Evolutionary conservation across 495 filamentous ascomycete genomes (phyloP).

Genomic region (Neurospora sp.): DNA sequence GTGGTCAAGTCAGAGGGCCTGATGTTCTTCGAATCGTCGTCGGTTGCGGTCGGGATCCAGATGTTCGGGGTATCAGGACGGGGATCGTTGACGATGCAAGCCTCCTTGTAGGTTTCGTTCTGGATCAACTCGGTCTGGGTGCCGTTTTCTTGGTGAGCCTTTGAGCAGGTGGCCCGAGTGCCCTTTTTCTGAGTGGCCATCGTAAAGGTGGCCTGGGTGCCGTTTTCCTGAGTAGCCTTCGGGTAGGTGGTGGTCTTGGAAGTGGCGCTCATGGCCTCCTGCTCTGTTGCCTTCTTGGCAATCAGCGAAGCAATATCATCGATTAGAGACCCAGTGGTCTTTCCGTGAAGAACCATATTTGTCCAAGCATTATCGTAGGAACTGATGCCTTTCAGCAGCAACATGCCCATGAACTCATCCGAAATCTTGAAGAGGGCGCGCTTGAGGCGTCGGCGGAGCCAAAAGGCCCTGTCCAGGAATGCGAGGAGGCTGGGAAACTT

Average conservation of each 20-base stretch:
- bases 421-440: neutral
- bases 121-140: neutral
- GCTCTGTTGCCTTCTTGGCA: neutral
- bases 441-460: neutral
- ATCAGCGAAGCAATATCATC: neutral
- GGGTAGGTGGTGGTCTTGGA: neutral
- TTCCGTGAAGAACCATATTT: neutral
- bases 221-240: neutral
- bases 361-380: neutral
- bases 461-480: neutral
- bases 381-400: neutral
- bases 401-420: neutral
- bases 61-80: neutral
- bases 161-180: no score
- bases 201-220: neutral
- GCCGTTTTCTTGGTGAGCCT: neutral
- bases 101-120: neutral
- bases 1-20: neutral
- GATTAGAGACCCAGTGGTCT: neutral
- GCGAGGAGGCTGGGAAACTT: neutral
- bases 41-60: neutral
- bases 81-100: neutral
- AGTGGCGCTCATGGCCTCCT: neutral
- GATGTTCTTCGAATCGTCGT: neutral
- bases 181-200: neutral